Evolutionary conservation across 1,284 basidiomycete species (phyloP).

Genomic region (Ustilago trichophora): DNA sequence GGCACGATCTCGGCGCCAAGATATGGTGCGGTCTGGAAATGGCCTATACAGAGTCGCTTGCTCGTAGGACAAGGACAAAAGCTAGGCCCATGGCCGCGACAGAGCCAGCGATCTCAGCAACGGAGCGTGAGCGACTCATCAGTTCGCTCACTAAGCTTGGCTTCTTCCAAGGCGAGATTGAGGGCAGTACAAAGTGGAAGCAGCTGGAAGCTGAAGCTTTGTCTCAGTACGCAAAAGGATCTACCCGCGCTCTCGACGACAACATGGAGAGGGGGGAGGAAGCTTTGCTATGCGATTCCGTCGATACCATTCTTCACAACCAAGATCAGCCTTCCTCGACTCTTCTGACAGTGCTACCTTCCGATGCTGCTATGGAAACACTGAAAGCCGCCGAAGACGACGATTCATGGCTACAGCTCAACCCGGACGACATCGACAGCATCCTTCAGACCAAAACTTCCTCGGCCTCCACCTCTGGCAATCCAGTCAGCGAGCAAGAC

Average conservation of each 20-base stretch:
- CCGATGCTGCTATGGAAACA: not conserved
- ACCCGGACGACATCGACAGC: constrained; percentile 40
- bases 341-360: not conserved
- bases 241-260: not conserved
- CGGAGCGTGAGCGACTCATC: constrained; percentile 36
- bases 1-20: constrained; percentile 60
- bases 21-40: constrained; percentile 60
- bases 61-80: constrained; percentile 12
- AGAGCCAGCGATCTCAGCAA: not conserved
- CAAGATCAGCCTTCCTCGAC: not conserved
- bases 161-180: constrained; percentile 54
- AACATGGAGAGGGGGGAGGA: not conserved
- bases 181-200: constrained; percentile 54
- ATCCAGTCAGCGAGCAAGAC: constrained; percentile 31
- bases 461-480: not conserved
- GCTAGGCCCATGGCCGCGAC: constrained; percentile 3
- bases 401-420: constrained; percentile 53
- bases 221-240: constrained; percentile 5
- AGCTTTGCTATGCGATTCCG: constrained; percentile 4
- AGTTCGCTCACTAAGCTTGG: constrained; percentile 44
- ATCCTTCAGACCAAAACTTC: constrained; percentile 20
- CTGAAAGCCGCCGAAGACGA: constrained; percentile 36
- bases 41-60: constrained; percentile 40
- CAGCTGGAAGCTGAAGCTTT: constrained; percentile 44
- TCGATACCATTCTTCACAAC: constrained; percentile 9